Conservation (phyloP, 176 grass and related monocot genomes). For the Ampelocalamus luodianensis region DNA sequence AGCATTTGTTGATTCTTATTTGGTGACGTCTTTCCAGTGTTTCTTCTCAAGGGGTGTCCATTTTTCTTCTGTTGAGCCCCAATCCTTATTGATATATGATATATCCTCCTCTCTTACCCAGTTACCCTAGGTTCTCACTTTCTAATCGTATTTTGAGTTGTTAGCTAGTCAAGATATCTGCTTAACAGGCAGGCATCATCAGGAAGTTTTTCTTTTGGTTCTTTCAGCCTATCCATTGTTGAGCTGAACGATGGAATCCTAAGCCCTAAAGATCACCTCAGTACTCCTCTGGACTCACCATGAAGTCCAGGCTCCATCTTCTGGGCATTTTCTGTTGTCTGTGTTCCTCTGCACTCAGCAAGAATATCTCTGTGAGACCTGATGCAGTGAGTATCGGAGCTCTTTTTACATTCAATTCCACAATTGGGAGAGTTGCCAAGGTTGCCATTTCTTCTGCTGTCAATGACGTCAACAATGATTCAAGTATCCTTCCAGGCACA, state of each 20-base stretch:
- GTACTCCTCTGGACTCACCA: conserved; percentile 31
- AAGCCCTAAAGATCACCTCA: conserved; percentile 19
- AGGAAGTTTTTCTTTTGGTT: conserved; percentile 35
- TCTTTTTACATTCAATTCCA: conserved; percentile 72
- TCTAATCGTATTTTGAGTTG: conserved; percentile 7
- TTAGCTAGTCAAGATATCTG: not conserved
- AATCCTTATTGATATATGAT: conserved; percentile 17
- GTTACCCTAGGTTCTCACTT: not conserved
- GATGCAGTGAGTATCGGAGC: conserved; percentile 63
- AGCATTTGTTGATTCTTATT: conserved; percentile 24
- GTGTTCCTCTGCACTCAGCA: conserved; percentile 40
- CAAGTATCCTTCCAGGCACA: conserved; percentile 65
- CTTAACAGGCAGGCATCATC: conserved; percentile 15
- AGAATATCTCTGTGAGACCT: conserved; percentile 49
- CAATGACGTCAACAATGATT: conserved; percentile 74
- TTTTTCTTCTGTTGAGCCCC: conserved; percentile 10
- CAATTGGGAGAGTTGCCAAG: conserved; percentile 78
- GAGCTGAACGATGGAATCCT: conserved; percentile 34
- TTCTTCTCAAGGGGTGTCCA: not conserved
- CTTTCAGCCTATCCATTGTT: conserved; percentile 25
- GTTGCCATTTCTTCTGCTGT: conserved; percentile 68
- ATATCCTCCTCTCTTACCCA: not conserved
- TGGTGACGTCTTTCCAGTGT: conserved; percentile 6
- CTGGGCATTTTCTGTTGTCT: conserved; percentile 50
- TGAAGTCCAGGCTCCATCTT: conserved; percentile 47